Evolutionary conservation across 805 yeast species (phyloP).

Genomic region (Pichia heedii): DNA sequence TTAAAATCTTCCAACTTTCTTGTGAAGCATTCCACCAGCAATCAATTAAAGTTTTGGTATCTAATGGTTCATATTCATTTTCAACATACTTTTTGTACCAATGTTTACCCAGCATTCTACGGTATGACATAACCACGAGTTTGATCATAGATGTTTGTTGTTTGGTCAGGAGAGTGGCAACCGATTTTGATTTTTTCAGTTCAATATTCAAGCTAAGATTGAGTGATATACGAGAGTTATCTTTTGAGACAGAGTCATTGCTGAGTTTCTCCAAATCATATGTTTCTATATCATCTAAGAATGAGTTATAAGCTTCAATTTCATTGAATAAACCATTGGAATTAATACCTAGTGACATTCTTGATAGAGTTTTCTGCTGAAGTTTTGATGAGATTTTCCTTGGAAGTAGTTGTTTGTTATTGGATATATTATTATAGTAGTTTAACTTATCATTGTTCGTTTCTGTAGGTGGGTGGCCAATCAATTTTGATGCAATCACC

Average conservation of each 20-base stretch:
- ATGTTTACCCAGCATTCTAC: slow-evolving; percentile 41
- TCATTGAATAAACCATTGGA: slow-evolving; percentile 18
- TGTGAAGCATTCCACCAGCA: slow-evolving; percentile 45
- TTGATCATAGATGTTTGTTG: slow-evolving; percentile 38
- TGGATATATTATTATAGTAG: slow-evolving; percentile 27
- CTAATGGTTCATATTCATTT: slow-evolving; percentile 22
- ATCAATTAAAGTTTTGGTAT: slow-evolving; percentile 29
- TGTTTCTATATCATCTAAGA: slow-evolving; percentile 27
- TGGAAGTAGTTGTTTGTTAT: slow-evolving; percentile 41
- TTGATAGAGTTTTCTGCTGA: slow-evolving; percentile 24
- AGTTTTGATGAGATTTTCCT: slow-evolving; percentile 36
- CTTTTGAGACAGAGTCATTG: slow-evolving; percentile 4
- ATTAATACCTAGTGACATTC: slow-evolving; percentile 14
- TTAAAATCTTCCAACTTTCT: slow-evolving; percentile 49
- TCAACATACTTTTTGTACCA: slow-evolving; percentile 27
- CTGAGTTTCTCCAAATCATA: slow-evolving; percentile 22
- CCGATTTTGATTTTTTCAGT: slow-evolving; percentile 19
- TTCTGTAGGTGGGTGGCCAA: slow-evolving; percentile 45
- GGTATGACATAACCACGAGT: slow-evolving; percentile 40
- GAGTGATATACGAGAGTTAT: slow-evolving; percentile 16
- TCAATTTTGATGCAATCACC: slow-evolving; percentile 52
- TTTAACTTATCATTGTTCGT: slow-evolving; percentile 24
- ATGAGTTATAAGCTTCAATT: slow-evolving; percentile 24
- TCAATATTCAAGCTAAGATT: slow-evolving; percentile 23
- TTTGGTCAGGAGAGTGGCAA: slow-evolving; percentile 23